These are phyloP conservation scores for Aspergillus tanneri DNA, from an alignment of 2,329 filamentous ascomycete species.

Conservation along the genomic window DNA sequence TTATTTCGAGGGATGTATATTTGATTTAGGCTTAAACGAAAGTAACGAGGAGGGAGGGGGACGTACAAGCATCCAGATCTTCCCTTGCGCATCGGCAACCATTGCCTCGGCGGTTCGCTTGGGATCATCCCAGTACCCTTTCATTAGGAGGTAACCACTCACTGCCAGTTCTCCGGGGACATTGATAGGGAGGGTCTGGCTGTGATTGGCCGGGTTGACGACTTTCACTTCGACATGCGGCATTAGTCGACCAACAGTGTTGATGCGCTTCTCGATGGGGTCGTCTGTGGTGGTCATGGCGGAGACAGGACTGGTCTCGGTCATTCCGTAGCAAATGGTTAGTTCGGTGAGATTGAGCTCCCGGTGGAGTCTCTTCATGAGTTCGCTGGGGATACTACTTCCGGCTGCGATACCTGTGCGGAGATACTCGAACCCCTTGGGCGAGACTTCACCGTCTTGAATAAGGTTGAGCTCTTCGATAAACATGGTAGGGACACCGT, in stretches of 20 bases:
- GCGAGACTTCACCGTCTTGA: slow-evolving; percentile 48
- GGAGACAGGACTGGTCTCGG: slow-evolving; percentile 71
- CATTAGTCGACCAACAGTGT: slow-evolving; percentile 75
- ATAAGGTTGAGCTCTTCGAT: slow-evolving; percentile 81
- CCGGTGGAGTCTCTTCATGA: slow-evolving; percentile 66
- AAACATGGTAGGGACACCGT: slow-evolving; percentile 95
- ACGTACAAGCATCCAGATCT: slow-evolving; percentile 73
- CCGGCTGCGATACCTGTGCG: slow-evolving; percentile 92
- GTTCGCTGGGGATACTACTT: slow-evolving; percentile 73
- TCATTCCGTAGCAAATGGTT: slow-evolving; percentile 97
- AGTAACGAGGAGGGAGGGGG: background rate
- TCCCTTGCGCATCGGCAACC: slow-evolving; percentile 55
- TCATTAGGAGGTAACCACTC: slow-evolving; percentile 84
- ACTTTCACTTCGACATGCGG: slow-evolving; percentile 80
- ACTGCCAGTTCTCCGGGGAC: slow-evolving; percentile 78
- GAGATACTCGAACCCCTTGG: slow-evolving; percentile 62
- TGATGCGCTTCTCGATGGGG: slow-evolving; percentile 68
- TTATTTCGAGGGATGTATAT: background rate
- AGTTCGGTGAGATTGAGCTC: slow-evolving; percentile 75
- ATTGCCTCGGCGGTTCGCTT: slow-evolving; percentile 68
- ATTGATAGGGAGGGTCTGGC: slow-evolving; percentile 60
- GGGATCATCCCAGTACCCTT: slow-evolving; percentile 81
- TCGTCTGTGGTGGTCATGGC: slow-evolving; percentile 81
- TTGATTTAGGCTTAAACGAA: background rate
- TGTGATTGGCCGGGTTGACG: slow-evolving; percentile 66